A percentile compares a stretch with the other conserved stretches of the same genome.
These are phyloP conservation scores for Murraya koenigii DNA, from an alignment of 345 rosid genomes.

Conservation along the genomic window DNA sequence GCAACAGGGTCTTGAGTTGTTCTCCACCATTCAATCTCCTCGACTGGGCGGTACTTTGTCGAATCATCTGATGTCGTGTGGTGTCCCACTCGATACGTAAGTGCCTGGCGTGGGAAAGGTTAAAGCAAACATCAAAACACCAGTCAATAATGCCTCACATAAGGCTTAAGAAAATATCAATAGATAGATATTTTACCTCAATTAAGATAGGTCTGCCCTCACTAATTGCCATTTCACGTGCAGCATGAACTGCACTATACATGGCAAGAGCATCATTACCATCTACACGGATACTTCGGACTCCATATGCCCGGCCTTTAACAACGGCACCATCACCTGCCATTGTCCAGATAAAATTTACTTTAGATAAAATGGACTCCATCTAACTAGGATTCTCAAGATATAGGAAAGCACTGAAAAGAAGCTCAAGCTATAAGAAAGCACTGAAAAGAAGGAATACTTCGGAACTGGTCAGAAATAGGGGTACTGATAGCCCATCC, in stretches of 20 bases:
- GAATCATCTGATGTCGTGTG: slow-evolving; percentile 97
- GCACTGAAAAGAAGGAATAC: slow-evolving; percentile 37
- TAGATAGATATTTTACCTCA: slow-evolving; percentile 46
- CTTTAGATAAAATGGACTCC: not conserved
- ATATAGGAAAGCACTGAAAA: slow-evolving; percentile 5
- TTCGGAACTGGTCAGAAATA: slow-evolving; percentile 78
- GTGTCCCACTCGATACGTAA: slow-evolving; percentile 86
- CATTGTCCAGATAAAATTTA: not conserved
- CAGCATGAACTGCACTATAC: slow-evolving; percentile 68
- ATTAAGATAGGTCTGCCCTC: slow-evolving; percentile 77
- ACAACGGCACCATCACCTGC: slow-evolving; percentile 86
- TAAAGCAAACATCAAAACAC: not conserved
- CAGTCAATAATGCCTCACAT: not conserved
- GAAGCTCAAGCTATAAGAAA: not conserved
- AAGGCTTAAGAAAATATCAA: not conserved
- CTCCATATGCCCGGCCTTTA: slow-evolving; percentile 82
- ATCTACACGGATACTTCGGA: slow-evolving; percentile 82
- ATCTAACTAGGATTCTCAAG: not conserved
- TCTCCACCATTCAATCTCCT: slow-evolving; percentile 78
- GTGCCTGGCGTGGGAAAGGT: slow-evolving; percentile 46
- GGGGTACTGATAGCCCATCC: slow-evolving; percentile 96
- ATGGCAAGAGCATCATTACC: slow-evolving; percentile 93
- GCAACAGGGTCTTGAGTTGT: slow-evolving; percentile 54
- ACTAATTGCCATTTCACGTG: slow-evolving; percentile 68
- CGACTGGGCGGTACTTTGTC: slow-evolving; percentile 69